Evolutionary conservation across 1,139 yeast genomes (phyloP).

Genomic region (Taiozyma sp.): DNA sequence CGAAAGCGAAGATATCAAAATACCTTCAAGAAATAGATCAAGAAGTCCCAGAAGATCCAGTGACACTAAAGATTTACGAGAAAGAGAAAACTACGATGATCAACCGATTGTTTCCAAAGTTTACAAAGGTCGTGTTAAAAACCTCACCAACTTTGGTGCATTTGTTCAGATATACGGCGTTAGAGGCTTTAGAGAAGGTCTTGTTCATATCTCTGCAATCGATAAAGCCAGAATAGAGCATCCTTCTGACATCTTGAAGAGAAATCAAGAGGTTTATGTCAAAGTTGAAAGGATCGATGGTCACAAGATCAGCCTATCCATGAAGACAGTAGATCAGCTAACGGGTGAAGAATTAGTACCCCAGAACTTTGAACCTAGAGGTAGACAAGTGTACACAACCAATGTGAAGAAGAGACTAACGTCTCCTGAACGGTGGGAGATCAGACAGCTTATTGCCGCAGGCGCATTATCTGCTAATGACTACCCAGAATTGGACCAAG

Average conservation of each 20-base stretch:
- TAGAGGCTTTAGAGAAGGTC: constrained; percentile 42
- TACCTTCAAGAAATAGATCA: constrained; percentile 4
- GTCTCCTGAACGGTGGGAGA: constrained; percentile 90
- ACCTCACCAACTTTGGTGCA: constrained; percentile 69
- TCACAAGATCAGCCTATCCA: constrained; percentile 51
- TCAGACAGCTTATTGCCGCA: constrained; percentile 73
- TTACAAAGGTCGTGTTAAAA: constrained; percentile 56
- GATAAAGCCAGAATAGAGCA: constrained; percentile 44
- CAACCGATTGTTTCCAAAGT: constrained; percentile 38
- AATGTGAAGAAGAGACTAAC: constrained; percentile 47
- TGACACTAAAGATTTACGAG: constrained; percentile 10
- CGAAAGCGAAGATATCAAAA: constrained; percentile 8
- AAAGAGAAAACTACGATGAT: constrained; percentile 22
- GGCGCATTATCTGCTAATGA: constrained; percentile 69
- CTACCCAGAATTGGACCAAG: constrained; percentile 63
- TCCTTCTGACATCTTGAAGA: constrained; percentile 53
- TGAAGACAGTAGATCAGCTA: constrained; percentile 71
- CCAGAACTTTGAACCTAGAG: constrained; percentile 14
- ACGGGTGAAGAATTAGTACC: constrained; percentile 45
- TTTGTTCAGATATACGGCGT: constrained; percentile 50
- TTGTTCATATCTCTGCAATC: constrained; percentile 75
- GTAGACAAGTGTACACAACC: constrained; percentile 21
- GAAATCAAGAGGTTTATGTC: constrained; percentile 62
- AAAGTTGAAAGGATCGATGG: constrained; percentile 47
- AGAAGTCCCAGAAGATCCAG: constrained; percentile 6